A percentile compares a stretch with the other conserved stretches of the same genome.
Conservation (phyloP, 345 rosid genomes). For the Sonneratia caseolaris region DNA sequence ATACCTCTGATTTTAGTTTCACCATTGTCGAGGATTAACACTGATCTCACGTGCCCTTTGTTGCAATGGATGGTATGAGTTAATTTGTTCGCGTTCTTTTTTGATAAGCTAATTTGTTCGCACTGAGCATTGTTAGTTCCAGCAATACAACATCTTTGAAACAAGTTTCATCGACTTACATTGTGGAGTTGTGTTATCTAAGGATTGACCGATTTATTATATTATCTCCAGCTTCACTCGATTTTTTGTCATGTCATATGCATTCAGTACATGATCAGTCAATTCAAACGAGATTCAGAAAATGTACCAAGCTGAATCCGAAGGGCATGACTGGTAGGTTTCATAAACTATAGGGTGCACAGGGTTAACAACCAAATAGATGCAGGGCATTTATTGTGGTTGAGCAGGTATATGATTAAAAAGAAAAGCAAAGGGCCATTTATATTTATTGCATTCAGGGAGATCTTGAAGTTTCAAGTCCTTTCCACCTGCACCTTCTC, state of each 20-base stretch:
- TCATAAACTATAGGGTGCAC: neutral
- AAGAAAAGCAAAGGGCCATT: constrained; percentile 39
- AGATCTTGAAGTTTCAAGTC: constrained; percentile 31
- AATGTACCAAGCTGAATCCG: neutral
- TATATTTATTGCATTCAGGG: too few relatives aligned
- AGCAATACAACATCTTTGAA: too few relatives aligned
- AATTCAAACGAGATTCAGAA: neutral
- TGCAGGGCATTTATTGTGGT: neutral
- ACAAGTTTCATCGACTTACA: neutral
- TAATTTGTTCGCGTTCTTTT: too few relatives aligned
- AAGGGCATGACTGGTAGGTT: neutral
- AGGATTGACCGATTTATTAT: too few relatives aligned
- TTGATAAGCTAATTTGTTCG: too few relatives aligned
- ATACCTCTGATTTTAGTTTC: neutral
- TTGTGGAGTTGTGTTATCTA: neutral
- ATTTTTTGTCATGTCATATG: too few relatives aligned
- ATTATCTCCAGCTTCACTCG: too few relatives aligned
- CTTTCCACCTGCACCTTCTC: too few relatives aligned
- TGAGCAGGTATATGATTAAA: constrained; percentile 75
- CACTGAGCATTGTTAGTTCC: neutral
- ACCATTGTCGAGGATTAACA: neutral
- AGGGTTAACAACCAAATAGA: neutral
- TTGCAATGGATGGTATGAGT: neutral
- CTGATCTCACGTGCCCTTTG: neutral
- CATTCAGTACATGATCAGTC: neutral